phyloP scores from a whole-genome alignment of 257 asterid genomes.

The Knoxia roxburghii region DNA sequence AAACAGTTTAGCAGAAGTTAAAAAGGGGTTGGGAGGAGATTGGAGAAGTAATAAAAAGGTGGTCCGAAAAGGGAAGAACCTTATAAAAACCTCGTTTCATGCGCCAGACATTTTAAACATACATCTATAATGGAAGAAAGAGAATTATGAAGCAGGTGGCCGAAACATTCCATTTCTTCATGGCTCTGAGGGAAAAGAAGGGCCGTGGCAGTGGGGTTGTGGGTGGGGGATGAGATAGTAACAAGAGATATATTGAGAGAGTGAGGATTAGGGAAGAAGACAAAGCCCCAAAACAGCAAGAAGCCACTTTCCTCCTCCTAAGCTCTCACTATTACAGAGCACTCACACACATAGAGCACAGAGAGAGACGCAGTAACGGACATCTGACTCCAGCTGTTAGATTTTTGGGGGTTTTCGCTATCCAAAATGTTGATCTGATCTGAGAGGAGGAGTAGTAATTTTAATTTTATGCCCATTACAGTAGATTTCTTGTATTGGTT shows the following conservation, averaged over 20 bases:
- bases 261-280: conserved; percentile 13
- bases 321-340: background rate
- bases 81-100: conserved; percentile 24
- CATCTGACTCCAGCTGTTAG: conserved; percentile 30
- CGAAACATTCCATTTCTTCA: too few relatives aligned
- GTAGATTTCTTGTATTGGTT: conserved; percentile 24
- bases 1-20: conserved; percentile 28
- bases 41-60: background rate
- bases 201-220: background rate
- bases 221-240: conserved; percentile 10
- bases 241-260: background rate
- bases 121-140: conserved; percentile 12
- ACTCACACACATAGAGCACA: too few relatives aligned
- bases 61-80: conserved; percentile 17
- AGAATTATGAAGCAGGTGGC: too few relatives aligned
- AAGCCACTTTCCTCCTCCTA: conserved; percentile 18
- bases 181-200: background rate
- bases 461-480: conserved; percentile 12
- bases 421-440: conserved; percentile 9
- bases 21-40: background rate
- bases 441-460: too few relatives aligned
- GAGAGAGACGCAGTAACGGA: conserved; percentile 17
- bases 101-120: conserved; percentile 21
- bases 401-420: conserved; percentile 18
- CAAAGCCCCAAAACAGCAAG: conserved; percentile 29